A percentile compares a stretch with the other conserved stretches of the same genome.
Evolutionary conservation across 1,139 yeast genomes (phyloP).

Genomic region (Geotrichum citri-aurantii): DNA sequence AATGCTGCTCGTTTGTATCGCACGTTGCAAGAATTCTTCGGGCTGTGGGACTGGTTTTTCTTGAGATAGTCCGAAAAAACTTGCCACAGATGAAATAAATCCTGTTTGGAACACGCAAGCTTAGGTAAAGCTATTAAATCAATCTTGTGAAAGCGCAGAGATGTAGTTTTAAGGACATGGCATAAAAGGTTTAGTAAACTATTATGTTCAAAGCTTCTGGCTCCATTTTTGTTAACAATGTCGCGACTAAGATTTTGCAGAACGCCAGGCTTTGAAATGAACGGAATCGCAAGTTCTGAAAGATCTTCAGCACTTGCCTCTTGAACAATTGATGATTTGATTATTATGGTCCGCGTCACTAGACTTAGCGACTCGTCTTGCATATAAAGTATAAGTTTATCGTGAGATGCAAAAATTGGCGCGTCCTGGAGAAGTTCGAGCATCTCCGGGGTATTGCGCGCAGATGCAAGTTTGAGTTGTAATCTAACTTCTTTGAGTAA

Average conservation of each 20-base stretch:
- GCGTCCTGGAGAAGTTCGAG: neutral
- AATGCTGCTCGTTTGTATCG: neutral
- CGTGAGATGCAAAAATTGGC: neutral
- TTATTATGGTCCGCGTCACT: constrained; percentile 3
- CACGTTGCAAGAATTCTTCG: neutral
- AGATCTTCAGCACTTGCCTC: neutral
- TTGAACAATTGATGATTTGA: constrained; percentile 4
- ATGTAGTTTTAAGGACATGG: neutral
- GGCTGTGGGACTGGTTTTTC: neutral
- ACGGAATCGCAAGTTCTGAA: neutral
- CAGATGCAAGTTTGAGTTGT: neutral
- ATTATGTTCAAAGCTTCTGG: neutral
- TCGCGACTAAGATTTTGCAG: constrained; percentile 5
- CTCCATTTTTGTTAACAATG: neutral
- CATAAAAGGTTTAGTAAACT: neutral
- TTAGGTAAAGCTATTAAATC: constrained; percentile 12
- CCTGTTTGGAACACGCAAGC: constrained; percentile 6
- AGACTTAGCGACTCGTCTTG: neutral
- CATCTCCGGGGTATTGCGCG: neutral
- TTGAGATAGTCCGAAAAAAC: constrained; percentile 1
- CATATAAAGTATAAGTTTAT: neutral
- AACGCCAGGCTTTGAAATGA: constrained; percentile 5
- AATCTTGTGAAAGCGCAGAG: neutral
- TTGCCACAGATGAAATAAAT: constrained; percentile 3
- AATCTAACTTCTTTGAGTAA: constrained; percentile 5